phyloP scores from a whole-genome alignment of 2,329 filamentous ascomycete species.

The Clarireedia sp. region DNA sequence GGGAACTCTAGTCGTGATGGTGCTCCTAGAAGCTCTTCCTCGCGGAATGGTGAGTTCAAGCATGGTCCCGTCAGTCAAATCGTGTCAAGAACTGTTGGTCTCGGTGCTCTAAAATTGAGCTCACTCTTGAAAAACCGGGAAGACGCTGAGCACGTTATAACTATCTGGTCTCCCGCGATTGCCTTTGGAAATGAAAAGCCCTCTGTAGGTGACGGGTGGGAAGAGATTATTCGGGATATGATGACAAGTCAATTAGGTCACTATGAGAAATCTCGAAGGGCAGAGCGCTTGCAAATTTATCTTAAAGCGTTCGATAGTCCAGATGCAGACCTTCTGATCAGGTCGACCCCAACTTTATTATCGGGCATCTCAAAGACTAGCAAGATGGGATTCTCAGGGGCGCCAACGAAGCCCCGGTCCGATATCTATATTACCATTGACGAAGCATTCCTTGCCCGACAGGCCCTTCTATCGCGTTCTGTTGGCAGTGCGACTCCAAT shows the following conservation, averaged over 20 bases:
- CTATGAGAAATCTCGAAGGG: slow-evolving; percentile 63
- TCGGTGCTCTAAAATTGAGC: slow-evolving; percentile 72
- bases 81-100: slow-evolving; percentile 62
- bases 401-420: slow-evolving; percentile 77
- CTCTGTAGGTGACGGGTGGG: slow-evolving; percentile 58
- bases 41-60: slow-evolving; percentile 28
- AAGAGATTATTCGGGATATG: slow-evolving; percentile 65
- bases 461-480: slow-evolving; percentile 60
- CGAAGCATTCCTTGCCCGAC: slow-evolving; percentile 68
- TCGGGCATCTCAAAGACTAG: slow-evolving; percentile 72
- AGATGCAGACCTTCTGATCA: slow-evolving; percentile 75
- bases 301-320: slow-evolving; percentile 69
- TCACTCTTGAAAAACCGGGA: slow-evolving; percentile 62
- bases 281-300: slow-evolving; percentile 72
- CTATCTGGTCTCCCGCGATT: slow-evolving; percentile 63
- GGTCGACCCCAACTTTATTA: slow-evolving; percentile 78
- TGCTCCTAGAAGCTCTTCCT: slow-evolving; percentile 47
- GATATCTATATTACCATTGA: slow-evolving; percentile 91
- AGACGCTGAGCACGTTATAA: slow-evolving; percentile 68
- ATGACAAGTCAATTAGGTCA: slow-evolving; percentile 64
- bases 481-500: slow-evolving; percentile 69
- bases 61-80: slow-evolving; percentile 34
- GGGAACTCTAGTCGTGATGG: slow-evolving; percentile 18
- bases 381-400: slow-evolving; percentile 90
- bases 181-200: slow-evolving; percentile 48